Base-by-base conservation (phyloP, 2,329 filamentous ascomycete genomes). In the Colletotrichum coccodes region DNA sequence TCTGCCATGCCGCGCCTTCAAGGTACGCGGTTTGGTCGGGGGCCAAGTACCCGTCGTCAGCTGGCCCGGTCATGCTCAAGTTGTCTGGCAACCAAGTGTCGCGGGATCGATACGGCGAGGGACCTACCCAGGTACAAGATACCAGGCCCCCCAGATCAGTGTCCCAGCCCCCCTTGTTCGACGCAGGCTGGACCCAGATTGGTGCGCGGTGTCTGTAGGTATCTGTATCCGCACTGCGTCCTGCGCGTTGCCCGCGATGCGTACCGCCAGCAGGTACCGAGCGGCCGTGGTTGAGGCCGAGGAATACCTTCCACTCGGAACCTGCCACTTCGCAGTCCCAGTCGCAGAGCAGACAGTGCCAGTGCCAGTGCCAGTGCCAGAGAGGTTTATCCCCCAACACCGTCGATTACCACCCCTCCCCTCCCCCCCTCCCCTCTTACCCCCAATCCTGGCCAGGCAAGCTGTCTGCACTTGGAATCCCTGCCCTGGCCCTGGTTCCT, bases 201-300 rank as follows among this genome's bases (percentile, higher is more conserved):
- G 60, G 60, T 68, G 38, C 52, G 53, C 60, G 64, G 60, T 68
- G 60, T 59, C 60, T 58, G 60, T 53, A 50, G 26, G 7, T 50
- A 50, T 38, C 26, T 49, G 46, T 65, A 59, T 59, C 61, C 61
- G 60, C 32, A 44, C 36, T 59, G 65, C 38, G 40, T 50, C 40
- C 63, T 61, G 60, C 60, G 50, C 54, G n/a, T 36, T 58, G 64
- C 21, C 64, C 59, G 52, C 32, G 59, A 54, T 57, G 38, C 52
- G 40, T 38, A 42, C 42, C 52, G 46, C 36, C 26, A 32, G 28
- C 34, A 68, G 40, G 60, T 68, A 68, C 64, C 56, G 36, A 42
- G 42, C 21, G 21, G 23, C 38, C 9, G 46, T 52, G 28, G 21
- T 38, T 28, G n/a, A 36, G 26, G 52, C 42, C 21, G 53, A 42